Evolutionary conservation across 1,139 yeast genomes (phyloP).

Genomic region (Oligophagozyma castellii): DNA sequence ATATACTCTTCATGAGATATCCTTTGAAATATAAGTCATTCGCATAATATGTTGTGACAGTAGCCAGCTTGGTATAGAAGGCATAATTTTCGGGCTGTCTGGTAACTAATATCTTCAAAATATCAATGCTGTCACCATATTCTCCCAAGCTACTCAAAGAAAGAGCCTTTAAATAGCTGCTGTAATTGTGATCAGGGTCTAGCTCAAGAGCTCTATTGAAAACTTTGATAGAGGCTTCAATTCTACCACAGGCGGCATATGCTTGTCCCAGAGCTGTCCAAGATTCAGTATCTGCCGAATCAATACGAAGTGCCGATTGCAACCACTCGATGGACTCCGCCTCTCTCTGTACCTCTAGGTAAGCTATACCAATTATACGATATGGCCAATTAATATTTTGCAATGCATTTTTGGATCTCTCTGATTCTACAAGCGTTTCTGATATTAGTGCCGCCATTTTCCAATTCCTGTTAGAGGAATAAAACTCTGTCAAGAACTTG

Average conservation of each 20-base stretch:
- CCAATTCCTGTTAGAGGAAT: constrained; percentile 66
- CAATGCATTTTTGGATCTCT: constrained; percentile 39
- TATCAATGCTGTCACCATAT: constrained; percentile 32
- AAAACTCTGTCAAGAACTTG: constrained; percentile 50
- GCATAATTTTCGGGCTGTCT: constrained; percentile 40
- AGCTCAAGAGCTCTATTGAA: constrained; percentile 50
- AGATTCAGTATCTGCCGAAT: constrained; percentile 54
- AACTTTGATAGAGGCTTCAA: constrained; percentile 78
- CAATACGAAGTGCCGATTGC: constrained; percentile 67
- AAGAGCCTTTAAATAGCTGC: constrained; percentile 52
- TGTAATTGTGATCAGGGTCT: constrained; percentile 43
- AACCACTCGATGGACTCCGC: constrained; percentile 78
- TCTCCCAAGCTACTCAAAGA: constrained; percentile 42
- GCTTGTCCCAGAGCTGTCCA: constrained; percentile 97
- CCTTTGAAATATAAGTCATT: constrained; percentile 42
- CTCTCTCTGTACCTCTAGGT: constrained; percentile 59
- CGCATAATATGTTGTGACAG: constrained; percentile 43
- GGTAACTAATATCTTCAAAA: constrained; percentile 31
- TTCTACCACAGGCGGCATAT: constrained; percentile 68
- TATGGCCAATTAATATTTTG: constrained; percentile 62
- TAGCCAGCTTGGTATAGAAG: constrained; percentile 43
- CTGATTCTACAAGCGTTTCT: constrained; percentile 47
- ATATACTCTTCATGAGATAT: constrained; percentile 50
- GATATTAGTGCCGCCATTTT: constrained; percentile 69
- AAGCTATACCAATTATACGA: constrained; percentile 69